These are phyloP conservation scores for Phytopythium litorale DNA, from an alignment of 352 stramenopile species.

Conservation along the genomic window DNA sequence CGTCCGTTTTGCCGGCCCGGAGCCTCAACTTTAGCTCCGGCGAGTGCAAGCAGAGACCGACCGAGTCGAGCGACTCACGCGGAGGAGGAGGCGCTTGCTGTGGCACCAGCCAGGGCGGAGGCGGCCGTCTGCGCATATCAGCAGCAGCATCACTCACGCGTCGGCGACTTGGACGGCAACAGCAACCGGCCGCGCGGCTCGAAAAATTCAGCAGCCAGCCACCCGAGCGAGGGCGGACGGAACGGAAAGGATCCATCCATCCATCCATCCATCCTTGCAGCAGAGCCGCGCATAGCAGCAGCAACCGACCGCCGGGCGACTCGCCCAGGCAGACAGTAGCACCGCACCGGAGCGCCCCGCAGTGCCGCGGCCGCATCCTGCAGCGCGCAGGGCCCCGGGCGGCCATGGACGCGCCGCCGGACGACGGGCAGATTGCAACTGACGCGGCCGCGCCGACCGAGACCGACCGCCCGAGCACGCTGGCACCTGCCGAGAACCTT, in stretches of 20 bases:
- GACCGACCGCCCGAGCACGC: background rate
- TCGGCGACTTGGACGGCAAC: background rate
- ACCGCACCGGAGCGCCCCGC: background rate
- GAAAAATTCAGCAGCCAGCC: constrained; percentile 1
- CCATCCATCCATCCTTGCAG: background rate
- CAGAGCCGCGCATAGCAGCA: background rate
- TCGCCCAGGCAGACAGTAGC: background rate
- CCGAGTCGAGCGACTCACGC: too few relatives aligned
- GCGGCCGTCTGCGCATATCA: background rate
- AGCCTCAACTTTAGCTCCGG: constrained; percentile 2
- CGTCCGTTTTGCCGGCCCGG: background rate
- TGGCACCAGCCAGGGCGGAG: too few relatives aligned
- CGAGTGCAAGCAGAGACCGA: background rate
- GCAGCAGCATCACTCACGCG: background rate
- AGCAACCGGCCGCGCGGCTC: background rate
- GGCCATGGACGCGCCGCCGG: constrained; percentile 2
- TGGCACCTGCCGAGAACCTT: constrained; percentile 11
- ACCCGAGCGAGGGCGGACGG: too few relatives aligned
- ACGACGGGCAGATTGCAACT: constrained; percentile 4
- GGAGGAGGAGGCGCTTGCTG: background rate
- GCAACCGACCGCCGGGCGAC: background rate
- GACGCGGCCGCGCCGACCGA: background rate
- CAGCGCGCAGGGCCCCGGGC: background rate
- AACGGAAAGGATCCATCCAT: too few relatives aligned
- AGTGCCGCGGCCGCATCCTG: background rate